Base-by-base conservation (phyloP, 306 rosid genomes). In the Prunus padus region DNA sequence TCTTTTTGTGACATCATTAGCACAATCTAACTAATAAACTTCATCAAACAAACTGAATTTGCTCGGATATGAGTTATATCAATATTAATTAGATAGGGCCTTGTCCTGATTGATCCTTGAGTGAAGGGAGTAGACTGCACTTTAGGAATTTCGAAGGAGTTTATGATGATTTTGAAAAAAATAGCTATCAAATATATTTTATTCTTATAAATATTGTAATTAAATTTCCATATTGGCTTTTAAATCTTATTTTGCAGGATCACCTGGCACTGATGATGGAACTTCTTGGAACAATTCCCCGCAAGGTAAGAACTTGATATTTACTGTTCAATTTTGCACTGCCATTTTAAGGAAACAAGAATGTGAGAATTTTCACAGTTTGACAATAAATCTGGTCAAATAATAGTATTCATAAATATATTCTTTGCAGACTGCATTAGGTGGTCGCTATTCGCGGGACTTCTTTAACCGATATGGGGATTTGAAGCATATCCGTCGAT, bases 261-360 rank as follows among this genome's bases (percentile, higher is more conserved):
- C 98, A 93, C 84, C 82, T 93, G 18, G 96, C 98, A 28, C 77
- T 93, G 77, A 90, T 93, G 96, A 93, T 93, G 98, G 98, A 93
- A 73, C 96, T 93, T 77, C 91, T 93, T 61, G 98, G 98, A 78
- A 81, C 83, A 90, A 90, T 93, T 86, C 98, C 96, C 0, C 89
- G 93, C 4, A 90, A 93, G 95, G 98, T 90, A 71, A 76, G 50
- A 57, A 55, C 37, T 16, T 5, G 14, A 54, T 42, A 45, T 20
- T 4, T 59, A 1, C 4, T 59, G 10, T 57, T 25, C 11, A 30
- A 15, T 69, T 13, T 12, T 33, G 4, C 70, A 50, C 74, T 64
- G 54, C 42, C 51, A 67, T 25, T 49, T n/a, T 18, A 1, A 55
- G 45, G 49, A 57, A 28, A 9, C 75, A 16, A 19, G 12, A 18